These are phyloP conservation scores for Penicillium subrubescens DNA, from an alignment of 495 filamentous ascomycete species.

Conservation along the genomic window DNA sequence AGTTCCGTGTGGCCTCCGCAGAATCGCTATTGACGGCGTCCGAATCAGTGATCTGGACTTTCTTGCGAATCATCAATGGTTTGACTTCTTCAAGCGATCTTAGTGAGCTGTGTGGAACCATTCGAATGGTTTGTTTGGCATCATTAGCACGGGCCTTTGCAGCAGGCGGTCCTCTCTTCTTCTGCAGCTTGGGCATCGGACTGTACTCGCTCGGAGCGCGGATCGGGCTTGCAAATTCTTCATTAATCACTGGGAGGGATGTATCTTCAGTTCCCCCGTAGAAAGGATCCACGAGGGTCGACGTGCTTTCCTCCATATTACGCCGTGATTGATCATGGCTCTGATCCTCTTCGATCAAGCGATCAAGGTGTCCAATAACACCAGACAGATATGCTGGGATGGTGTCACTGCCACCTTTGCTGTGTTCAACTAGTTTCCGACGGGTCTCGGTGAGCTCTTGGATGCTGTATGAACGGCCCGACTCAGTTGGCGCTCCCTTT, in stretches of 20 bases:
- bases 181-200: neutral
- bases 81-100: conserved; percentile 41
- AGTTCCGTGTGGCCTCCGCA: conserved; percentile 1
- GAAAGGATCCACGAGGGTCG: conserved; percentile 58
- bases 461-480: conserved; percentile 44
- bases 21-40: conserved; percentile 1
- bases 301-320: conserved; percentile 19
- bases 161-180: conserved; percentile 18
- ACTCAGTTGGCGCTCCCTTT: conserved; percentile 14
- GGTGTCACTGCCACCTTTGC: conserved; percentile 37
- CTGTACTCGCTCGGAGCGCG: conserved; percentile 7
- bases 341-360: conserved; percentile 56
- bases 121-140: conserved; percentile 45
- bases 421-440: conserved; percentile 53
- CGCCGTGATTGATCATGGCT: neutral
- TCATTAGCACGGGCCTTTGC: conserved; percentile 30
- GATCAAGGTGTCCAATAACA: conserved; percentile 63
- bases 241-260: conserved; percentile 55
- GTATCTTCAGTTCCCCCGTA: conserved; percentile 36
- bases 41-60: conserved; percentile 24
- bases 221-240: conserved; percentile 38
- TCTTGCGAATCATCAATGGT: conserved; percentile 60
- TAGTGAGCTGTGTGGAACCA: conserved; percentile 49
- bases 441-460: conserved; percentile 60
- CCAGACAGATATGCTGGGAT: conserved; percentile 54